phyloP scores from a whole-genome alignment of 2,329 filamentous ascomycete species.

The Aspergillus tubingensis region DNA sequence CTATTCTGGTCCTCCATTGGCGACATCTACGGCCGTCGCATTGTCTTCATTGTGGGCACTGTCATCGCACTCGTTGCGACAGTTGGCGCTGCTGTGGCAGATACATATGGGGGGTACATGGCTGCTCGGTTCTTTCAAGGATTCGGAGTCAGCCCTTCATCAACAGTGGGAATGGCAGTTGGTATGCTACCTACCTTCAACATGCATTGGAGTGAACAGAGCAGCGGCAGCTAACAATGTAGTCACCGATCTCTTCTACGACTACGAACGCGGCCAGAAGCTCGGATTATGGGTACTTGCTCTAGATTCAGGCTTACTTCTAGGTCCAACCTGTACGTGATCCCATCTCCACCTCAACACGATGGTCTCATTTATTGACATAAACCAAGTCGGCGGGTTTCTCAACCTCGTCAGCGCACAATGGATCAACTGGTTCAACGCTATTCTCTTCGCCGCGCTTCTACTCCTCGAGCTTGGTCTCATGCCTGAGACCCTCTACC shows the following conservation, averaged over 20 bases:
- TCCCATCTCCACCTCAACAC: neutral
- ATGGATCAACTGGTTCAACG: slow-evolving; percentile 59
- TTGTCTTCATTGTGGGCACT: slow-evolving; percentile 52
- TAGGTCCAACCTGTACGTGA: slow-evolving; percentile 49
- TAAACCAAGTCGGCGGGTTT: slow-evolving; percentile 52
- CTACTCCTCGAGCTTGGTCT: slow-evolving; percentile 52
- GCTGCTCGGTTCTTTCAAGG: slow-evolving; percentile 62
- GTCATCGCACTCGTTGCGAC: slow-evolving; percentile 46
- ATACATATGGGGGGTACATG: slow-evolving; percentile 55
- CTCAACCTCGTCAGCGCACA: slow-evolving; percentile 49
- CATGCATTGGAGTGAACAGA: no score
- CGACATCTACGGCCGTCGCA: slow-evolving; percentile 56
- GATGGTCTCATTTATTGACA: neutral
- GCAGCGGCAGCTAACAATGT: neutral
- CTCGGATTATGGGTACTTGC: slow-evolving; percentile 60
- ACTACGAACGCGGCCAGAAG: slow-evolving; percentile 58
- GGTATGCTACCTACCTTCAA: slow-evolving; percentile 22
- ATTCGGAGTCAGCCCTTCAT: slow-evolving; percentile 56
- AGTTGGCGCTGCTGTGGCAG: slow-evolving; percentile 45
- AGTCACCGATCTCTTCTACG: slow-evolving; percentile 59
- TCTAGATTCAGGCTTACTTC: slow-evolving; percentile 55
- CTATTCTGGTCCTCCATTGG: slow-evolving; percentile 53
- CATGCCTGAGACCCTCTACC: slow-evolving; percentile 60
- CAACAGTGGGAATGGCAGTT: slow-evolving; percentile 58
- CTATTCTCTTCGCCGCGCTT: slow-evolving; percentile 55